Evolutionary conservation across 306 rosid species (phyloP), one percentile per base, ranked within the genome.

Genomic region (Dryas alaskensis): DNA sequence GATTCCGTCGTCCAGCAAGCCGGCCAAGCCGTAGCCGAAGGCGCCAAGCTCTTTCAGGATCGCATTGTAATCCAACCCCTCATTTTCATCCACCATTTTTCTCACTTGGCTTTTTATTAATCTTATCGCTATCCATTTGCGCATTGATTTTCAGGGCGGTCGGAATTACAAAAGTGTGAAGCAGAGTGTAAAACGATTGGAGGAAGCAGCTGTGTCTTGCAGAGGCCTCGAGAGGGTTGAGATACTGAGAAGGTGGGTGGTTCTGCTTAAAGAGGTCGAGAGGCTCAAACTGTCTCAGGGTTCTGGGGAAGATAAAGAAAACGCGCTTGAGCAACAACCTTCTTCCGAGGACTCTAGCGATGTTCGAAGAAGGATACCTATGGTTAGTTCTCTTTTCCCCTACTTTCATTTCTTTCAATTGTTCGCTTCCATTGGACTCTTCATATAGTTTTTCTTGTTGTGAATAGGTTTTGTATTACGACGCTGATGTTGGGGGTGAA

Each of bases 1-100:
- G 99, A 95, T 73, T 66, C 98, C 69, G 98, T 95, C 70, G 99
- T 95, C 46, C 99, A 95, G 19, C 99, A 95, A 3, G 99, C 99
- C 67, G 98, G 99, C 12, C 99, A 95, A 54, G 99, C 97, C 67
- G 98, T 95, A 1, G 88, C 97, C 0, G 99, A 87, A 75, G 98
- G 99, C 65, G 96, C 99, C 80, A 95, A 95, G 79, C 84, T 90
- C 73, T 85, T 92, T 14, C 99, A 95, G 19, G 97, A 95, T 81
- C 98, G 99, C 70, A 90, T 95, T 79, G 99, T 95, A 90, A 81
- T 47, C 3, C 63, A 54, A 31, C 46, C 45, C n/a, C 14, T 17
- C 44, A 14, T 10, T 60, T 22, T 57, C 19, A 10, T 31, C 64
- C 1, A 1, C 31, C 75, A 19, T 19, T 37, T 2, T 50, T 17